These are phyloP conservation scores for Hypoxylon trugodes DNA, from an alignment of 495 filamentous ascomycete species.

Conservation along the genomic window DNA sequence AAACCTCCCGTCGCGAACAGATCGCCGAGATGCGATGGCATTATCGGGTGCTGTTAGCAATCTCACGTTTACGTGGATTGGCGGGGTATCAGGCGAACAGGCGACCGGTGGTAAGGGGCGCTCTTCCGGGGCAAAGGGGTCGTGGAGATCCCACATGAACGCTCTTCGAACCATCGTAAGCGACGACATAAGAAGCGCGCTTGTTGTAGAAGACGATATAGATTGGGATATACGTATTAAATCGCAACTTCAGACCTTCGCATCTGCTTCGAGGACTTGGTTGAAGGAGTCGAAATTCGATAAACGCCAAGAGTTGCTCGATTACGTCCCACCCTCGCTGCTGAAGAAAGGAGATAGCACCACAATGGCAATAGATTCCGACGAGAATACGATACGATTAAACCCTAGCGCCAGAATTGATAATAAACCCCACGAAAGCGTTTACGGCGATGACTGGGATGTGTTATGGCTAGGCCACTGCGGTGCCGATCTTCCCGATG, in stretches of 20 bases:
- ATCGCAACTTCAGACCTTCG: slow-evolving; percentile 52
- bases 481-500: slow-evolving; percentile 51
- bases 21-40: slow-evolving; percentile 68
- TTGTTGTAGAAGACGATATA: slow-evolving; percentile 61
- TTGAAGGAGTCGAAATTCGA: slow-evolving; percentile 22
- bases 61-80: slow-evolving; percentile 63
- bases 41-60: slow-evolving; percentile 61
- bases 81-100: slow-evolving; percentile 57
- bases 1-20: slow-evolving; percentile 65
- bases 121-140: slow-evolving; percentile 52
- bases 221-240: slow-evolving; percentile 61
- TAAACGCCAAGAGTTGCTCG: neutral
- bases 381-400: slow-evolving; percentile 11
- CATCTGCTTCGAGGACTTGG: slow-evolving; percentile 44
- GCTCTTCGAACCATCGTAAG: slow-evolving; percentile 47
- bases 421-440: neutral
- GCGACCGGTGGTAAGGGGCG: slow-evolving; percentile 36
- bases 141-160: slow-evolving; percentile 59
- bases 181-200: slow-evolving; percentile 49
- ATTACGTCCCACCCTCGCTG: neutral
- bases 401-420: neutral
- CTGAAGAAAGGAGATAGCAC: neutral
- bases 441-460: slow-evolving; percentile 59
- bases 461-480: slow-evolving; percentile 62
- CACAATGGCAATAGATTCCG: neutral